Percentiles rank a stretch among this genome's conserved stretches.
These are phyloP conservation scores for Agaricales sp. DNA, from an alignment of 1,284 basidiomycete species.

Conservation along the genomic window DNA sequence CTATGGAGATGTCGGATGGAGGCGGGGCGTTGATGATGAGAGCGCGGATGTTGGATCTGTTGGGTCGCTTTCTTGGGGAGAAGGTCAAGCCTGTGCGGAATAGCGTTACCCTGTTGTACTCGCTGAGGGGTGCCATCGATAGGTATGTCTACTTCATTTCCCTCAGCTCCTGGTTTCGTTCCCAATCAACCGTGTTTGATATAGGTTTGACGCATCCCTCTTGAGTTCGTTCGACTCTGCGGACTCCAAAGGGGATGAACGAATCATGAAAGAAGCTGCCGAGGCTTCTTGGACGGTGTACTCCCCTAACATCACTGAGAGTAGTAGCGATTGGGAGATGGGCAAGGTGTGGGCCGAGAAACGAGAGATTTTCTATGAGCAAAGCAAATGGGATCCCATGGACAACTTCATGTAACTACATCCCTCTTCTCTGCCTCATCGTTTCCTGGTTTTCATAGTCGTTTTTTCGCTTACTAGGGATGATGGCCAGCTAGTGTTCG, in stretches of 20 bases:
- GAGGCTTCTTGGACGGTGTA: slow-evolving; percentile 81
- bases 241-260: slow-evolving; percentile 62
- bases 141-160: neutral
- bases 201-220: slow-evolving; percentile 80
- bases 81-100: slow-evolving; percentile 54
- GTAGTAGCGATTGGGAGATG: slow-evolving; percentile 71
- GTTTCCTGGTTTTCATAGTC: slow-evolving; percentile 5
- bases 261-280: slow-evolving; percentile 69
- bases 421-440: neutral
- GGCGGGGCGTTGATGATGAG: neutral
- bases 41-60: slow-evolving; percentile 55
- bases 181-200: slow-evolving; percentile 23
- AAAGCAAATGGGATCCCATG: slow-evolving; percentile 66
- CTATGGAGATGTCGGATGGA: neutral
- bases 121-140: slow-evolving; percentile 60
- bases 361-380: slow-evolving; percentile 87
- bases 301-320: slow-evolving; percentile 21
- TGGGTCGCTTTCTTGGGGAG: slow-evolving; percentile 65
- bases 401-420: slow-evolving; percentile 75
- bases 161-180: neutral
- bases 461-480: slow-evolving; percentile 18
- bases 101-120: slow-evolving; percentile 51
- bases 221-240: slow-evolving; percentile 79
- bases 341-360: slow-evolving; percentile 92
- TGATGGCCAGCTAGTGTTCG: slow-evolving; percentile 66